Evolutionary conservation across 345 rosid species (phyloP).

Genomic region (Eucalyptus pauciflora): DNA sequence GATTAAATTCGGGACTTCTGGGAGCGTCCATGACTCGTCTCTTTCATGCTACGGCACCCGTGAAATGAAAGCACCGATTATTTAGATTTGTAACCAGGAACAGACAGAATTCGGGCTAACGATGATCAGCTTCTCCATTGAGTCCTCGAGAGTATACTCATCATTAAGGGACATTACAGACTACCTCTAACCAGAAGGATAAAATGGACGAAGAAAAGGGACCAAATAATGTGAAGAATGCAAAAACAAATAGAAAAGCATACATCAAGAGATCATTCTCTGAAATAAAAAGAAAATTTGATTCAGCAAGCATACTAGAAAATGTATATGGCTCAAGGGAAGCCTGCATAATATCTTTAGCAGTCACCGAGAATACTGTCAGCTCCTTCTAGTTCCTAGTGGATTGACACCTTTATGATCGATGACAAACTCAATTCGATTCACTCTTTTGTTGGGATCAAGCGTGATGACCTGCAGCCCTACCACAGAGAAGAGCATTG

Average conservation of each 20-base stretch:
- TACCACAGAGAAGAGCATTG: constrained; percentile 52
- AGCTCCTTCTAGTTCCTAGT: not conserved
- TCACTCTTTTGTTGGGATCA: not conserved
- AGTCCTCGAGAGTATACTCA: not conserved
- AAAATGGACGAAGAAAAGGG: not conserved
- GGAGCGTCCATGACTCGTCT: not conserved
- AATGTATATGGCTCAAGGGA: not conserved
- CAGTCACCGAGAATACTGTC: not conserved
- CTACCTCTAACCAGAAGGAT: not conserved
- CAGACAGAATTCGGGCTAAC: not conserved
- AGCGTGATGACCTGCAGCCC: constrained; percentile 25
- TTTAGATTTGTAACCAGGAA: not conserved
- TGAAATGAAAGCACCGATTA: not conserved
- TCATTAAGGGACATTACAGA: not conserved
- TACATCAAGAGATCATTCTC: not conserved
- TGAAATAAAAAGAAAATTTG: not conserved
- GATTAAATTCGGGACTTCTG: not conserved
- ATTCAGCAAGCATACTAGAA: not conserved
- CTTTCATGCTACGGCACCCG: not conserved
- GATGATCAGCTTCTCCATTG: not conserved
- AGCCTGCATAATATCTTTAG: not conserved
- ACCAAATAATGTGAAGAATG: not conserved
- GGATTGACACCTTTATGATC: not conserved
- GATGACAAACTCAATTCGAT: not conserved
- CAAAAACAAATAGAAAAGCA: not conserved